phyloP scores from a whole-genome alignment of 2,329 filamentous ascomycete genomes.

The Penicillium sclerotiorum region DNA sequence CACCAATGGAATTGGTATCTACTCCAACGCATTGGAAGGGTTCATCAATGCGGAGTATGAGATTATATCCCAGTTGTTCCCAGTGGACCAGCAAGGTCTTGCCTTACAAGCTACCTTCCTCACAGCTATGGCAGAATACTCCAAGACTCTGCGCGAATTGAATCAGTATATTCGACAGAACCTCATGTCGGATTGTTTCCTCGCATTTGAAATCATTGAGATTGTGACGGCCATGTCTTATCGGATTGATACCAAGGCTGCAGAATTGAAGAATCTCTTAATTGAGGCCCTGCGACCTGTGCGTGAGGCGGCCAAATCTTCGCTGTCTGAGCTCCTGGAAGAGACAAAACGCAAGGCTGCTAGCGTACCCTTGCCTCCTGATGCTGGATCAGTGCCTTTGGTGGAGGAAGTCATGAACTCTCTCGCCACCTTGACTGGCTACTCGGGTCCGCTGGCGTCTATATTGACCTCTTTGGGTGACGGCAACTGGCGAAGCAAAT shows the following conservation, averaged over 20 bases:
- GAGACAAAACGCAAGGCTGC: constrained; percentile 74
- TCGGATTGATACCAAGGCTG: constrained; percentile 77
- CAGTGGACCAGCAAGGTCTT: constrained; percentile 78
- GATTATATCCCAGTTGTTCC: constrained; percentile 84
- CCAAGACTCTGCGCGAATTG: constrained; percentile 81
- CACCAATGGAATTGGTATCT: constrained; percentile 88
- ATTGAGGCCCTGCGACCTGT: constrained; percentile 86
- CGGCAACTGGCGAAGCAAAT: constrained; percentile 76
- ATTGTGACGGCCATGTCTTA: constrained; percentile 80
- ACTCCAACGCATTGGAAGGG: constrained; percentile 82
- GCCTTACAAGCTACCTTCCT: constrained; percentile 81
- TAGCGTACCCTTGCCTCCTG: constrained; percentile 69
- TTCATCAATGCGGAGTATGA: constrained; percentile 88
- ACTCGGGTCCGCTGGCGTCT: constrained; percentile 80
- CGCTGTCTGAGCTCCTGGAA: constrained; percentile 78
- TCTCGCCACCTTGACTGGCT: constrained; percentile 82
- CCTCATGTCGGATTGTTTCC: constrained; percentile 85
- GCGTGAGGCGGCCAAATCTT: constrained; percentile 86
- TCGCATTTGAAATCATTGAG: constrained; percentile 93
- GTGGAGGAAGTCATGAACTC: constrained; percentile 84
- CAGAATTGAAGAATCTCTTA: constrained; percentile 80
- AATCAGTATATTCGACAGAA: constrained; percentile 88
- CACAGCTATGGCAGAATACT: constrained; percentile 75
- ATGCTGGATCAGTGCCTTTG: constrained; percentile 76
- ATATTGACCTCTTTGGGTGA: constrained; percentile 92